Conservation (phyloP, 306 rosid genomes). For the Parietaria judaica region DNA sequence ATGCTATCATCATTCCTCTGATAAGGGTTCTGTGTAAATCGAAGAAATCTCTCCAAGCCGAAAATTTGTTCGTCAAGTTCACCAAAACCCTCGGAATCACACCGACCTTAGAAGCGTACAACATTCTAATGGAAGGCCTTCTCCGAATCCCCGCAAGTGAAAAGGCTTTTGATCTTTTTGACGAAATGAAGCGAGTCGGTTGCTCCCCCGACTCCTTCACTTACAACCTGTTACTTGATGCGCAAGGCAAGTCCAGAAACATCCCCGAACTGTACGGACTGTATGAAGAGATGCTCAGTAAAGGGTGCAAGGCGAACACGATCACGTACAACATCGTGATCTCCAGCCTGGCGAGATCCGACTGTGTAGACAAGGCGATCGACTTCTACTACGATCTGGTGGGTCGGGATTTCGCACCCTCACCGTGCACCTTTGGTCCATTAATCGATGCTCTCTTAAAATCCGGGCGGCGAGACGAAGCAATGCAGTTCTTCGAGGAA, state of each 20-base stretch:
- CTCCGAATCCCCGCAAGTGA: constrained; percentile 36
- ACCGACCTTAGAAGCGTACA: constrained; percentile 63
- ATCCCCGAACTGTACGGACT: constrained; percentile 52
- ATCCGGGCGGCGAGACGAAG: constrained; percentile 70
- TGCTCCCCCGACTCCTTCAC: constrained; percentile 73
- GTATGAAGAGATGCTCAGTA: constrained; percentile 59
- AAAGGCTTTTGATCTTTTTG: constrained; percentile 56
- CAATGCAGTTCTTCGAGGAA: constrained; percentile 67
- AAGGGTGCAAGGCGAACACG: constrained; percentile 71
- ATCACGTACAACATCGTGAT: constrained; percentile 73
- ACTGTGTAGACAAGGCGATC: constrained; percentile 49
- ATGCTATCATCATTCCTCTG: constrained; percentile 52
- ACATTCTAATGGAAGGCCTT: constrained; percentile 74
- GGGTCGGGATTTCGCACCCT: constrained; percentile 74
- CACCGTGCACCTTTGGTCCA: constrained; percentile 91
- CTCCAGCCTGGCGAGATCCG: constrained; percentile 62
- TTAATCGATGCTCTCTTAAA: constrained; percentile 76
- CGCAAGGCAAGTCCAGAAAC: constrained; percentile 68
- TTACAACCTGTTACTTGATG: constrained; percentile 79
- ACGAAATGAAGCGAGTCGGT: constrained; percentile 67
- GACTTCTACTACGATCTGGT: constrained; percentile 68
- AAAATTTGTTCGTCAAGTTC: constrained; percentile 53
- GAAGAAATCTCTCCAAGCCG: constrained; percentile 58
- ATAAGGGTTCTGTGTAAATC: constrained; percentile 51
- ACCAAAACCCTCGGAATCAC: constrained; percentile 47